These are phyloP conservation scores for Talaromyces atroroseus DNA, from an alignment of 2,329 filamentous ascomycete genomes.

Conservation along the genomic window DNA sequence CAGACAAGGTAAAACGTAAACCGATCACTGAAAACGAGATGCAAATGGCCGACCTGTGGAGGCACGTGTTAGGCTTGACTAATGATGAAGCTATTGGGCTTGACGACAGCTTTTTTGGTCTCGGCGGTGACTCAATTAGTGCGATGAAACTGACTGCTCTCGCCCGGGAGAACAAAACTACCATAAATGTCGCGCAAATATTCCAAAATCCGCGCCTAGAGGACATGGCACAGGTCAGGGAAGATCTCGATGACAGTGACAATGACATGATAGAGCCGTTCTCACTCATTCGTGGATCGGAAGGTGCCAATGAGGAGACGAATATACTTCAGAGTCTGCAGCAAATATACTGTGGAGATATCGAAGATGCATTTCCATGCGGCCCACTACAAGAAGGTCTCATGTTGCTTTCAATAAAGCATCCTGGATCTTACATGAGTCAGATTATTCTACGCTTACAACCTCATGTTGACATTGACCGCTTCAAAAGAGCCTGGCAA, in stretches of 20 bases:
- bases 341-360: not conserved
- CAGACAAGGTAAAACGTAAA: not conserved
- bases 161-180: conserved; percentile 11
- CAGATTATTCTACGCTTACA: conserved; percentile 26
- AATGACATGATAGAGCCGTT: not conserved
- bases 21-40: not conserved
- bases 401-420: conserved; percentile 29
- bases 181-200: conserved; percentile 17
- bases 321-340: not conserved
- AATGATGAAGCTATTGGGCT: not conserved
- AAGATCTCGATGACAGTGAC: not conserved
- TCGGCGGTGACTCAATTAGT: conserved; percentile 10
- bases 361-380: not conserved
- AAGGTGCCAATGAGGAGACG: not conserved
- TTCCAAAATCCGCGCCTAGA: conserved; percentile 11
- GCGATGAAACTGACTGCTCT: conserved; percentile 18
- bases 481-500: conserved; percentile 33
- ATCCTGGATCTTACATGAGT: conserved; percentile 31
- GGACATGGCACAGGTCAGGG: not conserved
- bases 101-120: not conserved
- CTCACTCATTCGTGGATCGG: not conserved
- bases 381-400: conserved; percentile 34
- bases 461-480: conserved; percentile 20
- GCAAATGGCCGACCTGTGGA: not conserved
- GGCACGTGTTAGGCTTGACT: not conserved